A percentile compares a stretch with the other conserved stretches of the same genome.
phyloP scores from a whole-genome alignment of 495 filamentous ascomycete species.

The Astrocystis sublimbata region DNA sequence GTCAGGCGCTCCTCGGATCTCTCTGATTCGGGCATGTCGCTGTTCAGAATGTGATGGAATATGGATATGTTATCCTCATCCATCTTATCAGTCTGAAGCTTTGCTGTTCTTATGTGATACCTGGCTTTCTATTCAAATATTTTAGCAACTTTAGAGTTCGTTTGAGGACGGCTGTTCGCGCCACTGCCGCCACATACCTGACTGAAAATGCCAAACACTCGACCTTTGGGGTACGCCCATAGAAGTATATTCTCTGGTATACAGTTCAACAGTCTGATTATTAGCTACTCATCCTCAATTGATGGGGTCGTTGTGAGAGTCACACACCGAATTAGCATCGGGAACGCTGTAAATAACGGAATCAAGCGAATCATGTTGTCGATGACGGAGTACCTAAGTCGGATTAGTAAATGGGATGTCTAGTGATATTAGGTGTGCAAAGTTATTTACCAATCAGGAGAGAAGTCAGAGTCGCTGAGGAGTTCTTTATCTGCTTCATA shows the following conservation, averaged over 20 bases:
- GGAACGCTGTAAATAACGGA: no score
- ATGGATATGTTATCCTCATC: slow-evolving; percentile 21
- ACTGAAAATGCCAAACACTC: slow-evolving; percentile 20
- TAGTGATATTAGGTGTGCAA: neutral
- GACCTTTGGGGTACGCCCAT: slow-evolving; percentile 22
- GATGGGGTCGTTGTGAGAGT: neutral
- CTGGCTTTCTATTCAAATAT: neutral
- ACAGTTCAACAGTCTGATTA: slow-evolving; percentile 1
- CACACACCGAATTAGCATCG: slow-evolving; percentile 17
- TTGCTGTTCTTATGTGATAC: slow-evolving; percentile 14
- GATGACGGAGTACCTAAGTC: neutral
- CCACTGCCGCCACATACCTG: slow-evolving; percentile 2
- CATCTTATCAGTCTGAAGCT: neutral
- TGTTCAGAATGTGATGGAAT: slow-evolving; percentile 31
- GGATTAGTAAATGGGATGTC: neutral
- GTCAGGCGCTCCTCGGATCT: slow-evolving; percentile 25
- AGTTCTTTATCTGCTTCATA: slow-evolving; percentile 24
- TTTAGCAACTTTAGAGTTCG: no score
- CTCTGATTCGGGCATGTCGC: slow-evolving; percentile 36
- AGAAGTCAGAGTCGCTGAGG: slow-evolving; percentile 13
- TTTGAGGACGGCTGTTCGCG: no score
- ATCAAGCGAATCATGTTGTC: slow-evolving; percentile 15
- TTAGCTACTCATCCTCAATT: no score
- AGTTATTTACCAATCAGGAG: slow-evolving; percentile 2
- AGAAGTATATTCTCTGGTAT: slow-evolving; percentile 16